Evolutionary conservation across 345 rosid genomes (phyloP), one percentile per base, ranked within the genome.

Genomic region (Gossypium mustelinum): DNA sequence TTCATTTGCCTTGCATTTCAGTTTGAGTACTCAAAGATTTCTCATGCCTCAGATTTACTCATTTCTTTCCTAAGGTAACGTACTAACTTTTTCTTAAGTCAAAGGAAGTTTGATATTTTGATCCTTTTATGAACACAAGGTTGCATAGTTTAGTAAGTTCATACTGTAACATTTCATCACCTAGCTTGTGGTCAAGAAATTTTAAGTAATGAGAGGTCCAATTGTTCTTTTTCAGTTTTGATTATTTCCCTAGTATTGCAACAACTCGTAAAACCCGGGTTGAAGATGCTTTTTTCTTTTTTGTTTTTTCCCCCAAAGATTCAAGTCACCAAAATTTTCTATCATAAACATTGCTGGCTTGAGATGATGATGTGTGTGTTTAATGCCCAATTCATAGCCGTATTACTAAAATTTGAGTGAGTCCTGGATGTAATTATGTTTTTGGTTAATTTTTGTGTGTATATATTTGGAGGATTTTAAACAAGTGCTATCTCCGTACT

Each of bases 1-100:
- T 63, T 52, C 57, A 22, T 59, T 52, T 34, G 18, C 55, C 73
- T 77, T 63, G 67, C 65, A 44, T 63, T 72, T 64, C 14, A 22
- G 34, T 16, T 71, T 41, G n/a, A 2, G 52, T 44, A n/a, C 52
- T 58, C 2, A 22, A 22, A 20, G 41, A 27, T 41, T 20, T 72
- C 18, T 17, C 20, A 4, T n/a, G 22, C n/a, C 57, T 48, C 24
- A 58, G 56, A 10, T 59, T 43, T 16, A 20, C 24, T 20, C n/a
- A 4, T 44, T 43, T 24, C 20, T 48, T 48, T 68, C 25, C 3
- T 24, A 24, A 68, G 72, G 72, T 68, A 48, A 68, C 22, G 13
- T 48, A 48, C 59, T n/a, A 22, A 17, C 4, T 62, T 50, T 29
- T 7, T 11, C 9, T 39, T 25, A 1, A 52, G 60, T 51, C 7